phyloP scores from a whole-genome alignment of 2,329 filamentous ascomycete species.

The Aspergillus candidus region DNA sequence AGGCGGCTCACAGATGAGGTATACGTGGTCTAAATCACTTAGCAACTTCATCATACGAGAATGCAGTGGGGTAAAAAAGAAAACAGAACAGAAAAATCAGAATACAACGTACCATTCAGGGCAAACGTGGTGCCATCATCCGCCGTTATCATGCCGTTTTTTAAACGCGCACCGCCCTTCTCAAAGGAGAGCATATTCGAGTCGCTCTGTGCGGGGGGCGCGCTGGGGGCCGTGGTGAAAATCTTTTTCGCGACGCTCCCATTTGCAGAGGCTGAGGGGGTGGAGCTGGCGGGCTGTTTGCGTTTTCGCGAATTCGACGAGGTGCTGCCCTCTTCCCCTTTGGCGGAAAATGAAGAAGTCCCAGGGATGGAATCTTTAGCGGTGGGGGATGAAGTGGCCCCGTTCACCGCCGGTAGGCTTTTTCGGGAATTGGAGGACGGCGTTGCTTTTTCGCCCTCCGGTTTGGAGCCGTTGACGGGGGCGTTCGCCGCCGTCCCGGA shows the following conservation, averaged over 20 bases:
- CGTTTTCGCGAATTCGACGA: slow-evolving; percentile 64
- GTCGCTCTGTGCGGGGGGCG: slow-evolving; percentile 41
- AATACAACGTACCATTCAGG: slow-evolving; percentile 67
- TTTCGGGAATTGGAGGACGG: slow-evolving; percentile 36
- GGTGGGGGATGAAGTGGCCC: slow-evolving; percentile 17
- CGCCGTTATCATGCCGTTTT: slow-evolving; percentile 72
- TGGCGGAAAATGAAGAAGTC: slow-evolving; percentile 54
- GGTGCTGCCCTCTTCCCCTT: slow-evolving; percentile 37
- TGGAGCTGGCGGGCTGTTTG: slow-evolving; percentile 58
- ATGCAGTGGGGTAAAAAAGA: slow-evolving; percentile 13
- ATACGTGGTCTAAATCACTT: slow-evolving; percentile 63
- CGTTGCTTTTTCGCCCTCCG: slow-evolving; percentile 34
- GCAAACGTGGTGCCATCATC: slow-evolving; percentile 83
- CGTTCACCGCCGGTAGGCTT: slow-evolving; percentile 32
- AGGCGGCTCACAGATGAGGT: slow-evolving; percentile 93
- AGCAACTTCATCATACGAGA: neutral
- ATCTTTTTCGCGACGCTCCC: slow-evolving; percentile 29
- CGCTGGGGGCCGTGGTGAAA: slow-evolving; percentile 31
- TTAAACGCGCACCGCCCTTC: slow-evolving; percentile 60
- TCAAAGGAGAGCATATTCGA: slow-evolving; percentile 89
- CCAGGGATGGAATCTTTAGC: slow-evolving; percentile 50
- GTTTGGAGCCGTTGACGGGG: slow-evolving; percentile 28
- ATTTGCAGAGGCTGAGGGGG: slow-evolving; percentile 28
- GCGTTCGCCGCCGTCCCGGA: slow-evolving; percentile 19
- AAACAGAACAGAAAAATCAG: slow-evolving; percentile 12